Evolutionary conservation across 345 rosid genomes (phyloP).

Genomic region (Pistacia integerrima): DNA sequence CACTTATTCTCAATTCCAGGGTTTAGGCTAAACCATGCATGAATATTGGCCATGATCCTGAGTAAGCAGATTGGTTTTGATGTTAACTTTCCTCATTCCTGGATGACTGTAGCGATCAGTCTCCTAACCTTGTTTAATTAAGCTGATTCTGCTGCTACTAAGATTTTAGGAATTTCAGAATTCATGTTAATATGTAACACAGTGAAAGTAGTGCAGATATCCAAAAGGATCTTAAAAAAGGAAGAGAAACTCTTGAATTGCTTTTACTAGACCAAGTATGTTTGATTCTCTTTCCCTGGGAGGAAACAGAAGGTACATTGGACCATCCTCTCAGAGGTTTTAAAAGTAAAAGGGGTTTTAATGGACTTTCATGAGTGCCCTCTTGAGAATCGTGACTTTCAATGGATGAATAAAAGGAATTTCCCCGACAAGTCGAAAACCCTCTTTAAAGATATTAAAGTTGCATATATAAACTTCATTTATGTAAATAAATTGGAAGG

Average conservation of each 20-base stretch:
- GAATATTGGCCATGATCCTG: no score
- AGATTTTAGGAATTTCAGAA: neutral
- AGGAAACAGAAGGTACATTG: neutral
- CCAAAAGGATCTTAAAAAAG: neutral
- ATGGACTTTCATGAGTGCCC: no score
- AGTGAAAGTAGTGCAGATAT: neutral
- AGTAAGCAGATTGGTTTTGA: neutral
- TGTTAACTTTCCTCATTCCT: neutral
- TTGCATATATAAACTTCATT: neutral
- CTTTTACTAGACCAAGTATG: neutral
- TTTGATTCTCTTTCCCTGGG: neutral
- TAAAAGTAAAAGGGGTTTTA: neutral
- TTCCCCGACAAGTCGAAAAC: neutral
- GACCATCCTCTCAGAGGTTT: neutral
- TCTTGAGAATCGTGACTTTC: neutral
- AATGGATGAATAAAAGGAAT: neutral
- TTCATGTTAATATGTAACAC: neutral
- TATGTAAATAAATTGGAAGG: neutral
- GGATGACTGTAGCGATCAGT: neutral
- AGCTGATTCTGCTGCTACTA: neutral
- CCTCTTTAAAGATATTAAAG: neutral
- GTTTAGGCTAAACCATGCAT: no score
- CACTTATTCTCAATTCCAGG: neutral
- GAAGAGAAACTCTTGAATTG: neutral
- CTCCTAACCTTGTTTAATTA: neutral